Evolutionary conservation across 2,329 filamentous ascomycete genomes (phyloP), one percentile per base, ranked within the genome.

Genomic region (Penicillium sp.): DNA sequence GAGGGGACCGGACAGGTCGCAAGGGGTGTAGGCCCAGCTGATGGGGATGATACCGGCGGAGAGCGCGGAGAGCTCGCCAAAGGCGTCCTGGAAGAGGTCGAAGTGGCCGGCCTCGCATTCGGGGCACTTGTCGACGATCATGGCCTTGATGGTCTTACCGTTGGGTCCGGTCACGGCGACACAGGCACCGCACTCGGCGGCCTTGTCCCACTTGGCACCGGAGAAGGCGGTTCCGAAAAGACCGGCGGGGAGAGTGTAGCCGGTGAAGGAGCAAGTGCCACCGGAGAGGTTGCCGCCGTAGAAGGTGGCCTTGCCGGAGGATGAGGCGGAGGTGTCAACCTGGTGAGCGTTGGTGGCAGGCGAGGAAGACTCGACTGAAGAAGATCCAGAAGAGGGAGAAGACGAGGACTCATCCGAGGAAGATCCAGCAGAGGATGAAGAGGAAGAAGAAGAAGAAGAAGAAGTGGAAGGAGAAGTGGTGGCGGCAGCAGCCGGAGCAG

Each of bases 211-310:
- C 55, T 75, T 77, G 3, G 73, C 68, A 35, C 48, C 75, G 0
- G 82, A 80, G 43, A 82, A 74, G 1, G 84, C 83, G 8, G 81
- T 82, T 47, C 84, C 83, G 57, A 60, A 67, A 47, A 85, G 65
- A 9, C 72, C 71, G 9, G 75, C 70, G 5, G 83, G 82, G 26
- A 86, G 69, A 3, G 75, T 82, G 69, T 84, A 85, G 43, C 75
- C 78, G 6, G 73, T 71, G 72, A 86, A 85, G 9, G 77, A 80
- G 67, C 83, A 87, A 49, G 74, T 76, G 52, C 83, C 83, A 35
- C 82, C 82, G 4, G 67, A 64, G 2, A 81, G 62, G 61, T 81
- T 78, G 28, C 79, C 78, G 29, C 75, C 74, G 58, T 81, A 81
- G 55, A 72, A 78, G 40, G 78, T 80, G 39, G 75, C 74, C 48